phyloP scores from a whole-genome alignment of 768 basidiomycete species.

The Saitozyma podzolica region DNA sequence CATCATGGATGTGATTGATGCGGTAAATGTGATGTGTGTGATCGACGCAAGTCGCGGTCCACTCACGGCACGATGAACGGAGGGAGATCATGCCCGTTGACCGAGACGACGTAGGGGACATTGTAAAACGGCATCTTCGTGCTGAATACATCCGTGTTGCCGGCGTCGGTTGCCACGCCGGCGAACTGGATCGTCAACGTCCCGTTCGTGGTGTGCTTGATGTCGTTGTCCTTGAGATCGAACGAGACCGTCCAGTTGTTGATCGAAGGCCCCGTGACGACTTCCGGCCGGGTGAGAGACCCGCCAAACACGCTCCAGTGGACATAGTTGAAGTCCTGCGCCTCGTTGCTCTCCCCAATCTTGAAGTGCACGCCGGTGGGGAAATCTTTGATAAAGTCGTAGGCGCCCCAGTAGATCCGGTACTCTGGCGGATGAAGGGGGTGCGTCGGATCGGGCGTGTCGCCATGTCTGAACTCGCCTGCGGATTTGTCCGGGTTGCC shows the following conservation, averaged over 20 bases:
- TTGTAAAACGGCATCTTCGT: constrained; percentile 13
- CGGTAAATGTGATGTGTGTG: too few species aligned
- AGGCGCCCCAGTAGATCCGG: constrained; percentile 36
- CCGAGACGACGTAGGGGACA: constrained; percentile 15
- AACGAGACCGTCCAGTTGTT: constrained; percentile 29
- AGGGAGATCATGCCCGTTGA: constrained; percentile 19
- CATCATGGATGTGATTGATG: background rate
- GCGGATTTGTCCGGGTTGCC: constrained; percentile 32
- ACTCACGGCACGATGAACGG: constrained; percentile 21
- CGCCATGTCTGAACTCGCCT: constrained; percentile 37
- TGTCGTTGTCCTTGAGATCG: constrained; percentile 9
- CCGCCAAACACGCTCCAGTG: constrained; percentile 28
- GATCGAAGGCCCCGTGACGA: constrained; percentile 9
- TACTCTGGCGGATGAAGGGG: constrained; percentile 31
- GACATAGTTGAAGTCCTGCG: constrained; percentile 33
- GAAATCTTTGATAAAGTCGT: constrained; percentile 38
- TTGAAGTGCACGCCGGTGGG: constrained; percentile 33
- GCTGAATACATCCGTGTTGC: constrained; percentile 23
- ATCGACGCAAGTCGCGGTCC: too few species aligned
- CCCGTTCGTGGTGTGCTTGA: constrained; percentile 9
- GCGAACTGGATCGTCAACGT: constrained; percentile 30
- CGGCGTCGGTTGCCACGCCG: constrained; percentile 16
- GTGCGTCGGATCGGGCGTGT: constrained; percentile 20
- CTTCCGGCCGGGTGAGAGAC: constrained; percentile 1
- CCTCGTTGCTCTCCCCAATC: constrained; percentile 18